A percentile compares a stretch with the other conserved stretches of the same genome.
phyloP scores from a whole-genome alignment of 192 early-diverging fungal species.

The Entrophospora sp. region DNA sequence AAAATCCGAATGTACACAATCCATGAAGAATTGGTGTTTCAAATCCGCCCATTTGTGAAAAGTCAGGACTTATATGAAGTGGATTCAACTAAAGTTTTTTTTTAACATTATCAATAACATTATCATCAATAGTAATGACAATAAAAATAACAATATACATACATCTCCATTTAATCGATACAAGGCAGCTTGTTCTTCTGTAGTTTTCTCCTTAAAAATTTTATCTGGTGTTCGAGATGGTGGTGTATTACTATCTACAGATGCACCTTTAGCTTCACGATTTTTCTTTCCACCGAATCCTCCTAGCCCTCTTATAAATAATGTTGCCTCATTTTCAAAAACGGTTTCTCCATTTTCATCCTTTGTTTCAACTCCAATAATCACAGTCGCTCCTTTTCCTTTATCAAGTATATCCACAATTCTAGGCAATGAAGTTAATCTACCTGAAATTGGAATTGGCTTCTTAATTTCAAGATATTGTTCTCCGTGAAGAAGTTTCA shows the following conservation, averaged over 20 bases:
- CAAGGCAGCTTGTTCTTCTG: conserved; percentile 85
- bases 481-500: conserved; percentile 99
- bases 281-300: conserved; percentile 79
- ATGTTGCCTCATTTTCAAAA: conserved; percentile 80
- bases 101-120: too few relatives aligned
- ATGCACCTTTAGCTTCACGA: conserved; percentile 61
- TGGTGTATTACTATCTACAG: conserved; percentile 68
- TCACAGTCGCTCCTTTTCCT: conserved; percentile 82
- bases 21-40: conserved; percentile 96
- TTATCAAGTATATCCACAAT: conserved; percentile 95
- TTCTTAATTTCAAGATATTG: conserved; percentile 87
- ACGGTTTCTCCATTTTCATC: conserved; percentile 70
- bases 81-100: too few relatives aligned
- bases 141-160: too few relatives aligned
- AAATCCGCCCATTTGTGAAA: conserved; percentile 91
- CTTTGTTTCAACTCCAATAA: conserved; percentile 71
- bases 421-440: conserved; percentile 62
- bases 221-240: conserved; percentile 83
- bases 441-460: conserved; percentile 78
- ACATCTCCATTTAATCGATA: conserved; percentile 95
- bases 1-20: conserved; percentile 86
- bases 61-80: conserved; percentile 93
- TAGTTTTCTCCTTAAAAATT: conserved; percentile 75
- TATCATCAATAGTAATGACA: too few relatives aligned
- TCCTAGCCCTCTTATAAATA: conserved; percentile 90